phyloP scores from a whole-genome alignment of 108 stramenopile genomes.

The Pseudonitzschia pungens region DNA sequence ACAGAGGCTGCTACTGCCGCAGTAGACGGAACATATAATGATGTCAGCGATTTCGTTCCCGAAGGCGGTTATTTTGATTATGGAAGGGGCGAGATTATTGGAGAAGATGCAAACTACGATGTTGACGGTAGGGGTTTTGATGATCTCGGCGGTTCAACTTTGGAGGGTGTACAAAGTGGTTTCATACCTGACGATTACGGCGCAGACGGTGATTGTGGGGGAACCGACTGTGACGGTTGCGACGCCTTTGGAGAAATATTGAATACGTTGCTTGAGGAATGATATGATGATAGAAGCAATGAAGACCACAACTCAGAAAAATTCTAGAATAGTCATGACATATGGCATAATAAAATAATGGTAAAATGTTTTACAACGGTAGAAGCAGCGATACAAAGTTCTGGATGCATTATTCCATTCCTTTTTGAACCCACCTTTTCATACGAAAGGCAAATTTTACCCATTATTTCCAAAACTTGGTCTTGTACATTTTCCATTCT shows the following conservation, averaged over 20 bases:
- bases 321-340: too few species aligned
- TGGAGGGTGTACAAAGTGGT: neutral
- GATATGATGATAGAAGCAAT: neutral
- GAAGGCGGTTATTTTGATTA: neutral
- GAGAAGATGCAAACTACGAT: neutral
- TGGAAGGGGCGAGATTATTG: neutral
- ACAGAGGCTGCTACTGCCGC: neutral
- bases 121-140: neutral
- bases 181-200: neutral
- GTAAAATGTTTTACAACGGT: too few species aligned
- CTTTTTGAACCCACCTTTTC: too few species aligned
- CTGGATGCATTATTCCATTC: too few species aligned
- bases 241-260: neutral
- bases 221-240: neutral
- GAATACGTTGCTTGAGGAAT: neutral
- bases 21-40: neutral
- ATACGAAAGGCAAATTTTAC: too few species aligned
- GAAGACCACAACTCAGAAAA: too few species aligned
- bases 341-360: too few species aligned
- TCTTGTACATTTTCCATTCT: too few species aligned
- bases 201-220: neutral
- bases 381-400: too few species aligned
- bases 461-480: too few species aligned
- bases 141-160: neutral
- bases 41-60: neutral